Conservation (phyloP, 331 rosid species). For the Spiraea crenata region DNA sequence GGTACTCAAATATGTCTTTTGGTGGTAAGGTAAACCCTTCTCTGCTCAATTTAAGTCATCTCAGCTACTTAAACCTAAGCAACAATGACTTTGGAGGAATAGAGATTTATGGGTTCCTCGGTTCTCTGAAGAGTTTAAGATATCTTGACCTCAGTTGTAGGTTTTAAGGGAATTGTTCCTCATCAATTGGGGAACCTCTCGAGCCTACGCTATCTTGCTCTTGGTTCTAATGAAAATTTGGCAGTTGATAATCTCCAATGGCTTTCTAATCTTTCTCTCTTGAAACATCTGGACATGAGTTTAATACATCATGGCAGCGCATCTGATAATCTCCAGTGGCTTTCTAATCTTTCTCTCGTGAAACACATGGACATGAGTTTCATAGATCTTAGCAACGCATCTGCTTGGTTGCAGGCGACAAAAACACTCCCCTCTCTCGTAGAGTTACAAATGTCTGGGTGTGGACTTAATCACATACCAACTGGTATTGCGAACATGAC, state of each 20-base stretch:
- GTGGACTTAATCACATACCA: background rate
- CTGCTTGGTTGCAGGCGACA: background rate
- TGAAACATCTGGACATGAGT: background rate
- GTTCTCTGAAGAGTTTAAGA: constrained; percentile 10
- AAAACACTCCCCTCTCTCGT: background rate
- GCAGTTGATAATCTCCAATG: background rate
- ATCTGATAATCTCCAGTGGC: no score
- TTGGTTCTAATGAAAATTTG: background rate
- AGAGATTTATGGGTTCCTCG: constrained; percentile 22
- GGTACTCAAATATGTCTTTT: no score
- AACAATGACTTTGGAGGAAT: background rate
- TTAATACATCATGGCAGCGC: no score
- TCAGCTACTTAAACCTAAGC: constrained; percentile 25
- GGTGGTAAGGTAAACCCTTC: constrained; percentile 12
- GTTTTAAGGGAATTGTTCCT: constrained; percentile 14
- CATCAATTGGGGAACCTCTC: background rate
- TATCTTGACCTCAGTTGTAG: constrained; percentile 1
- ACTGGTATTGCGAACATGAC: background rate
- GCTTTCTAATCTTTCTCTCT: background rate
- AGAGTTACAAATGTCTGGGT: rapidly evolving
- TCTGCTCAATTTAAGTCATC: constrained; percentile 18
- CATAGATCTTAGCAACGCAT: background rate
- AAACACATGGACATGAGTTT: no score
- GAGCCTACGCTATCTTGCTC: background rate
- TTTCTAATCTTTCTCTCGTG: no score